Evolutionary conservation across 2,329 filamentous ascomycete genomes (phyloP).

Genomic region (Aspergillus sp.): DNA sequence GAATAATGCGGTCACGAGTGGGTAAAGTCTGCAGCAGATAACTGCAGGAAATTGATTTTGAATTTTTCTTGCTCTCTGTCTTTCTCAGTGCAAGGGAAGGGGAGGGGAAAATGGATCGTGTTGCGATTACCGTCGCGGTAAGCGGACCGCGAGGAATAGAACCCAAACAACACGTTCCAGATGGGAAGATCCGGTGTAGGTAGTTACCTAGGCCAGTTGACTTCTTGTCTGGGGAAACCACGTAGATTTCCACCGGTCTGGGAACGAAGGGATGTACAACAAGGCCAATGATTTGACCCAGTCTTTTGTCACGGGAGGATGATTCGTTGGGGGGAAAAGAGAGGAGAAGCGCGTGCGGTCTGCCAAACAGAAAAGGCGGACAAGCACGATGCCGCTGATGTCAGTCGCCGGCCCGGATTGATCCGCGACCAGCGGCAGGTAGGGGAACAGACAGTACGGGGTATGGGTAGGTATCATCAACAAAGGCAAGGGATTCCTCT

Average conservation of each 20-base stretch:
- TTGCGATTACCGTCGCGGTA: conserved; percentile 14
- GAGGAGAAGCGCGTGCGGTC: conserved; percentile 10
- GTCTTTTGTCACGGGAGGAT: conserved; percentile 17
- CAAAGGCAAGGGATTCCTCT: too few species aligned
- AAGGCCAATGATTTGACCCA: conserved; percentile 15
- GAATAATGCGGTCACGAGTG: background rate
- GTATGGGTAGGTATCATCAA: too few species aligned
- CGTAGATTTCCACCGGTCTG: background rate
- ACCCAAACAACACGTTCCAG: conserved; percentile 12
- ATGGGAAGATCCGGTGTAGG: background rate
- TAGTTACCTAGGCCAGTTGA: conserved; percentile 12
- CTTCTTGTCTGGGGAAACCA: background rate
- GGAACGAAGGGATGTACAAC: background rate
- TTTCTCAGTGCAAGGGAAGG: background rate
- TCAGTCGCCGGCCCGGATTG: conserved; percentile 23
- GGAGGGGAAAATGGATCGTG: background rate
- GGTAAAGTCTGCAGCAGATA: background rate
- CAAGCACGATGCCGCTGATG: conserved; percentile 24
- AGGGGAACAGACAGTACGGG: too few species aligned
- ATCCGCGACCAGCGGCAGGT: conserved; percentile 19
- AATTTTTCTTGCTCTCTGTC: too few species aligned
- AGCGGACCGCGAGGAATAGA: conserved; percentile 15
- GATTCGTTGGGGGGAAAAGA: conserved; percentile 15
- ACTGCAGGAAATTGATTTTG: too few species aligned
- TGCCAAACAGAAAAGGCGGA: conserved; percentile 19